Evolutionary conservation across 208 protist genomes (phyloP).

Genomic region (Acanthamoeba culbertsoni): DNA sequence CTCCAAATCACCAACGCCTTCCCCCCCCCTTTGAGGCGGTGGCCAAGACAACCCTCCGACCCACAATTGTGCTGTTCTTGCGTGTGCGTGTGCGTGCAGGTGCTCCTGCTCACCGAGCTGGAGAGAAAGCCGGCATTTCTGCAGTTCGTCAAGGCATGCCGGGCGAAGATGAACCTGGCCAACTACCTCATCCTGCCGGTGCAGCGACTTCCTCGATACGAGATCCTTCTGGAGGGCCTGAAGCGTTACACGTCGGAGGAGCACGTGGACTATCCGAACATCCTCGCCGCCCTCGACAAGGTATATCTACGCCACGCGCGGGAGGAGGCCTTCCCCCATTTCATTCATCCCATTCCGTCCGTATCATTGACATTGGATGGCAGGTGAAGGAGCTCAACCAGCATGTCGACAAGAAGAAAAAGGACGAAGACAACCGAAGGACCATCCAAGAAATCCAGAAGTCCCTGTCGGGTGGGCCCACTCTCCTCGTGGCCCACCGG

Average conservation of each 20-base stretch:
- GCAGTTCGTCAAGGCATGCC: neutral
- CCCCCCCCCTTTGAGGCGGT: neutral
- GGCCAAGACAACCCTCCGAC: too few species aligned
- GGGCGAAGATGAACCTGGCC: neutral
- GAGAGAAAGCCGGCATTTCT: constrained; percentile 25
- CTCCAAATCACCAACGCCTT: neutral
- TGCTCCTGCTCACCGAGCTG: neutral
- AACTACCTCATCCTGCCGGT: constrained; percentile 24
- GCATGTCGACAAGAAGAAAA: constrained; percentile 3
- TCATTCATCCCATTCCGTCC: neutral
- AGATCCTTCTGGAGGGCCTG: constrained; percentile 2
- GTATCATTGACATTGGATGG: neutral
- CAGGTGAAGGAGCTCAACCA: neutral
- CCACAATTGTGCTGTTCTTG: too few species aligned
- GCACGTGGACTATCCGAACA: constrained; percentile 38
- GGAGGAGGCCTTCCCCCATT: neutral
- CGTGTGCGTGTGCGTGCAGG: neutral
- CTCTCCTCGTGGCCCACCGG: neutral
- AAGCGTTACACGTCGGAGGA: neutral
- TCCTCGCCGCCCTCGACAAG: constrained; percentile 1
- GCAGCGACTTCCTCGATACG: constrained; percentile 4
- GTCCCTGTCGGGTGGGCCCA: neutral
- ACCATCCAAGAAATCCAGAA: neutral
- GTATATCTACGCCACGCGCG: neutral
- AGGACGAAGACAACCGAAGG: constrained; percentile 1